A percentile compares a stretch with the other conserved stretches of the same genome.
Evolutionary conservation across 2,329 filamentous ascomycete genomes (phyloP).

Genomic region (Thermochaetoides dissita): DNA sequence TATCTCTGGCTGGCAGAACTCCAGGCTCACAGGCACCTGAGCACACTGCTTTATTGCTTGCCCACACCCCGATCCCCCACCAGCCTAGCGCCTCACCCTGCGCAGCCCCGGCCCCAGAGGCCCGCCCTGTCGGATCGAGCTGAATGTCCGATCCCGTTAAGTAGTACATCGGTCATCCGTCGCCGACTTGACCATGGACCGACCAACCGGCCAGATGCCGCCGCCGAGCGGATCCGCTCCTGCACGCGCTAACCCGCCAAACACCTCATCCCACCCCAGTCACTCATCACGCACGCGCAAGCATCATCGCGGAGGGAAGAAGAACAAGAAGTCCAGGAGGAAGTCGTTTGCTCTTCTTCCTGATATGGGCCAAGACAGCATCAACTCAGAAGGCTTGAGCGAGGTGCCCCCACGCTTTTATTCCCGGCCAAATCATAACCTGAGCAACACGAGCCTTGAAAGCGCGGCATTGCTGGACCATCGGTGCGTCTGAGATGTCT

Average conservation of each 20-base stretch:
- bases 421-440: constrained; percentile 37
- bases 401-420: constrained; percentile 32
- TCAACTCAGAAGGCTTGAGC: constrained; percentile 22
- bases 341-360: constrained; percentile 64
- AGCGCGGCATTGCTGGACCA: constrained; percentile 83
- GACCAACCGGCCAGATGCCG: neutral
- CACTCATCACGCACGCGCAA: constrained; percentile 44
- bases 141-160: too few relatives aligned
- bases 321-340: constrained; percentile 61
- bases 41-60: too few relatives aligned
- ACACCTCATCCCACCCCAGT: constrained; percentile 4
- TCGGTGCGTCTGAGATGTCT: constrained; percentile 34
- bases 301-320: constrained; percentile 62
- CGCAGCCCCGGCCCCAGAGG: too few relatives aligned
- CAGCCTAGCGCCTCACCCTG: too few relatives aligned
- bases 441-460: constrained; percentile 77
- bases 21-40: too few relatives aligned
- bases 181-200: constrained; percentile 1
- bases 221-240: neutral
- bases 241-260: neutral
- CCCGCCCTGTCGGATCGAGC: too few relatives aligned
- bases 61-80: too few relatives aligned
- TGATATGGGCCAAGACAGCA: constrained; percentile 27
- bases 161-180: too few relatives aligned
- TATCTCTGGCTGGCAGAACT: too few relatives aligned